These are phyloP conservation scores for Backusella parvicylindrica DNA, from an alignment of 192 early-diverging fungal genomes.

Conservation along the genomic window DNA sequence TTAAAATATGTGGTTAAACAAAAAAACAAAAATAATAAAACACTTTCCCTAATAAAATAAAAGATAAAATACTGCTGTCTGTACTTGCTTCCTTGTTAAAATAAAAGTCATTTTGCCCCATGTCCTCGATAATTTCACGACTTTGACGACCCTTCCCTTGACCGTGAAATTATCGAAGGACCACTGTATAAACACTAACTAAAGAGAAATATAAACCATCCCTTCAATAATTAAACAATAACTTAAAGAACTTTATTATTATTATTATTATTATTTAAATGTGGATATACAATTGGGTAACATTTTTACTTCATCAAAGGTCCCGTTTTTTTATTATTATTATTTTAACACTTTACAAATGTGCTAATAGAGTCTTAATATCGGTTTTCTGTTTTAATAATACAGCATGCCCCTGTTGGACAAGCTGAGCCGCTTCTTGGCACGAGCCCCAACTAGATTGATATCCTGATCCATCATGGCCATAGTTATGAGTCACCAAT, in stretches of 20 bases:
- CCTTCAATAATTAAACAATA: no score
- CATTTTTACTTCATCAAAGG: background rate
- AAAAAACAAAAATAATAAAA: background rate
- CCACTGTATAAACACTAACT: no score
- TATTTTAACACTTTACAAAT: background rate
- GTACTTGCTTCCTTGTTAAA: no score
- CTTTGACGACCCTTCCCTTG: no score
- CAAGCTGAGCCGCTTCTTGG: slow-evolving; percentile 30
- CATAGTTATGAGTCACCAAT: slow-evolving; percentile 60
- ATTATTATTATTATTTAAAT: background rate
- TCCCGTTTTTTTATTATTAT: no score
- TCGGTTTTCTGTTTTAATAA: background rate
- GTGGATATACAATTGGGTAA: background rate
- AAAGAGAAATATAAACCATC: no score
- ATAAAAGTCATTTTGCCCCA: no score
- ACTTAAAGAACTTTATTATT: no score
- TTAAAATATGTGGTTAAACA: background rate
- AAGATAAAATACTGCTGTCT: no score
- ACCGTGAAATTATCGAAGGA: no score
- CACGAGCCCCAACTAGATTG: slow-evolving; percentile 61
- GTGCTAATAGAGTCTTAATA: background rate
- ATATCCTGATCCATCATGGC: slow-evolving; percentile 55
- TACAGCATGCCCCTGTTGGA: slow-evolving; percentile 23
- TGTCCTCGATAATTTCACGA: no score
- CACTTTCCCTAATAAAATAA: no score